These are phyloP conservation scores for Thuidium tamariscinum DNA, from an alignment of 225 moss, liverwort and hornwort genomes.

Conservation along the genomic window DNA sequence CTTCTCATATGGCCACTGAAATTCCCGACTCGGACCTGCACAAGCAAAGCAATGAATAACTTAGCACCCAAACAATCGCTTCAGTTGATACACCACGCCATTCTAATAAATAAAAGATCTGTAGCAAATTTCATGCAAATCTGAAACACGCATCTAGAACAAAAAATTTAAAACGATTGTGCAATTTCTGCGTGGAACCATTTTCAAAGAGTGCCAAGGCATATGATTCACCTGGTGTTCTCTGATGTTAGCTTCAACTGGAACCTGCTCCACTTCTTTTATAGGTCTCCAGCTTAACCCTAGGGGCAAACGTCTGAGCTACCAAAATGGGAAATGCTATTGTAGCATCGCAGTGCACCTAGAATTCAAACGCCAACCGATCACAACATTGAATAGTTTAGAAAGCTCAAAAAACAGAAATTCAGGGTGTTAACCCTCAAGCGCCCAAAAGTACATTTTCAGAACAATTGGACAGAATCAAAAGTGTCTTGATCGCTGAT, in stretches of 20 bases:
- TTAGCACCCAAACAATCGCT: background rate
- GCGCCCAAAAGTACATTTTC: background rate
- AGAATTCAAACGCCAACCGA: background rate
- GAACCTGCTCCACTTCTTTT: background rate
- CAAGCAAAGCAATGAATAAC: background rate
- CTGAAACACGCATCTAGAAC: background rate
- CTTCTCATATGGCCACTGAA: background rate
- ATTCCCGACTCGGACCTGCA: background rate
- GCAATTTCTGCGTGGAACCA: background rate
- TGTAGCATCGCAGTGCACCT: constrained; percentile 48
- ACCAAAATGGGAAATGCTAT: constrained; percentile 47
- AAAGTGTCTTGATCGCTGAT: background rate
- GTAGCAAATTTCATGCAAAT: background rate
- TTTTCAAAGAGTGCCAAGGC: background rate
- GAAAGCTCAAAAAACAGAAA: background rate
- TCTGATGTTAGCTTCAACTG: background rate
- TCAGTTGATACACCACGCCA: background rate
- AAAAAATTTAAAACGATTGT: background rate
- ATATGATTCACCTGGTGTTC: background rate
- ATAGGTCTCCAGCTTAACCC: constrained; percentile 14
- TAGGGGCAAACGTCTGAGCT: constrained; percentile 32
- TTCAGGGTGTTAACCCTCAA: too few species aligned
- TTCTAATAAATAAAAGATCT: background rate
- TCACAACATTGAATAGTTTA: background rate
- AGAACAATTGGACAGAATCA: background rate